Percentiles rank a stretch among this genome's conserved stretches.
phyloP scores from a whole-genome alignment of 116 monocot species.

The Phalaenopsis hybrid region DNA sequence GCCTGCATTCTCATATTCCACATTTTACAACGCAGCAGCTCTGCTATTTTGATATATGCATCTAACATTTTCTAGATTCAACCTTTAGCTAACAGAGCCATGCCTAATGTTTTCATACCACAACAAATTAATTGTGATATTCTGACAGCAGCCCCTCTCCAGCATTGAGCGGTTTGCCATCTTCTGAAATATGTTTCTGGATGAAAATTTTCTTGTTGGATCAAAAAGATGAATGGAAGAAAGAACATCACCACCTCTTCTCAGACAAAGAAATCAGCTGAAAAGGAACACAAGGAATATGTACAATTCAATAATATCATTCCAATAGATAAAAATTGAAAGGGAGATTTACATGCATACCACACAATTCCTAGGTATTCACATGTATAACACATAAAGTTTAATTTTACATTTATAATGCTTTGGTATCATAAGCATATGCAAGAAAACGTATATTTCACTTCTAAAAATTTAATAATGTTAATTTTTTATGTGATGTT shows the following conservation, averaged over 20 bases:
- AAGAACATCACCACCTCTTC: constrained; percentile 31
- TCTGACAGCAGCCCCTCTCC: not conserved
- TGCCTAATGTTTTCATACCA: not conserved
- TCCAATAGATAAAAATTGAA: too few species aligned
- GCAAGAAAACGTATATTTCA: too few species aligned
- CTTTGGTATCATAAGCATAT: too few species aligned
- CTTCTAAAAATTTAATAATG: too few species aligned
- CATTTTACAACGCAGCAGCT: not conserved
- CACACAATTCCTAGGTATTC: too few species aligned
- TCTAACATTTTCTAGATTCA: not conserved
- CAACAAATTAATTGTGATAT: not conserved
- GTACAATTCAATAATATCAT: too few species aligned
- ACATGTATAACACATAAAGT: too few species aligned
- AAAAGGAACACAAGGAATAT: not conserved
- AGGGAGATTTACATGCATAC: too few species aligned
- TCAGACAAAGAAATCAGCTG: constrained; percentile 63
- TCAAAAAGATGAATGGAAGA: not conserved
- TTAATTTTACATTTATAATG: too few species aligned
- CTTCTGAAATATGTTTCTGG: not conserved
- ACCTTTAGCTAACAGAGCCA: not conserved
- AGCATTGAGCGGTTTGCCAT: not conserved
- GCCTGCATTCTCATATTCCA: not conserved
- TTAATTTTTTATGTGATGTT: too few species aligned
- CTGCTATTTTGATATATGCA: not conserved
- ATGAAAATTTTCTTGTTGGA: not conserved